phyloP scores from a whole-genome alignment of 208 protist species.

The Trypanosoma scelopori region DNA sequence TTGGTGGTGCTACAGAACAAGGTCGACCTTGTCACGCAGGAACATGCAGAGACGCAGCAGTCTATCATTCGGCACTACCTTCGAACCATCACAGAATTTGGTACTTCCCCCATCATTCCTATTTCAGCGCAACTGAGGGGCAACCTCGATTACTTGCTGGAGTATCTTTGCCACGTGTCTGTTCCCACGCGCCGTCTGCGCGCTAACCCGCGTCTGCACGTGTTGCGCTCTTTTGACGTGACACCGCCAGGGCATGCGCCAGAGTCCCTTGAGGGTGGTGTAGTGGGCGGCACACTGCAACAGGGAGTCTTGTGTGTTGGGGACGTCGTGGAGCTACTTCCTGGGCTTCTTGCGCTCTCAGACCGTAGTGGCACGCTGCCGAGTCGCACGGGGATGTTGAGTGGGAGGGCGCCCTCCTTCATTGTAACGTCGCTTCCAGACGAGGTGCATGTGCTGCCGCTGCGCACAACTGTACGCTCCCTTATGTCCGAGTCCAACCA shows the following conservation, averaged over 20 bases:
- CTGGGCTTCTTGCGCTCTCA: slow-evolving; percentile 67
- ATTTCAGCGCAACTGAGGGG: slow-evolving; percentile 98
- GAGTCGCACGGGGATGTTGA: neutral
- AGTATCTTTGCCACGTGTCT: slow-evolving; percentile 98
- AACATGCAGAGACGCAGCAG: slow-evolving; percentile 95
- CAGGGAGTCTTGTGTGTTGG: slow-evolving; percentile 97
- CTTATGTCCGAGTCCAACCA: slow-evolving; percentile 98
- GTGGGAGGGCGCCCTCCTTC: neutral
- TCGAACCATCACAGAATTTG: slow-evolving; percentile 90
- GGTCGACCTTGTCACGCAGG: slow-evolving; percentile 99
- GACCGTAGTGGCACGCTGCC: neutral
- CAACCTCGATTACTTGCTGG: slow-evolving; percentile 98
- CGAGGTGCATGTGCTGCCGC: slow-evolving; percentile 88
- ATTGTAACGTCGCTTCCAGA: neutral
- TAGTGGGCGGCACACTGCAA: slow-evolving; percentile 98
- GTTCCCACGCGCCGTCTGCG: slow-evolving; percentile 97
- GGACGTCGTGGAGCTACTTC: slow-evolving; percentile 99
- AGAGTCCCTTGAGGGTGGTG: slow-evolving; percentile 92
- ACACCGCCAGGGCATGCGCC: slow-evolving; percentile 97
- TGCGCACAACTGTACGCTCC: slow-evolving; percentile 93
- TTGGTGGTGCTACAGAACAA: slow-evolving; percentile 99
- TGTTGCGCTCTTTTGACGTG: slow-evolving; percentile 99
- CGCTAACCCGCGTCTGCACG: slow-evolving; percentile 93
- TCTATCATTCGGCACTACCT: slow-evolving; percentile 93
- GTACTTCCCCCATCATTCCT: slow-evolving; percentile 97